Evolutionary conservation across 1,284 basidiomycete species (phyloP), one percentile per base, ranked within the genome.

Genomic region (Cryptococcus wingfieldii): DNA sequence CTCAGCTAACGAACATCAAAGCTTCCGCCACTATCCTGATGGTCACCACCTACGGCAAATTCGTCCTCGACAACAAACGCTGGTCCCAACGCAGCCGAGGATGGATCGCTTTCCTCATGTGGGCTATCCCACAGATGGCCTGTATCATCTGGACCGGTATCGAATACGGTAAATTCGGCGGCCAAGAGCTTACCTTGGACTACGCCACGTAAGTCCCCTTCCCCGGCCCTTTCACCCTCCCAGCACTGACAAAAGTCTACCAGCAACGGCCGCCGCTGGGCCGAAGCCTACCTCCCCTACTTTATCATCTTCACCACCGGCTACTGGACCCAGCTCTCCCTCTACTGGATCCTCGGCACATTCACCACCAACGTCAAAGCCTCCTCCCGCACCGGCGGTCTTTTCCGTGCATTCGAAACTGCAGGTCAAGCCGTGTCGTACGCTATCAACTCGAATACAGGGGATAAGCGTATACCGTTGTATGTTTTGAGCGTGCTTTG

Each of bases 331-430:
- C 66, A 65, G 56, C 48, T 62, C 4, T 55, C 34, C 23, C 51
- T 66, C 38, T 68, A 68, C 58, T 66, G 62, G 62, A 47, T 66
- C 50, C 56, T 68, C 41, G 65, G 65, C 39, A 60, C 58, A n/a
- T 68, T 66, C 47, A 61, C 62, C 7, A 57, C 61, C 51, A 62
- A 66, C 52, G 54, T 60, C 56, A 61, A 61, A 37, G 50, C 60
- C 9, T 46, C 55, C 16, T 60, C 65, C 5, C 51, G 64, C 25
- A 65, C 62, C 8, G 67, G 65, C 38, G 65, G 65, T 50, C 53
- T 67, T 10, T 69, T 69, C 54, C 46, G 65, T 31, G 44, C 56
- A 4, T 66, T 65, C 51, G 65, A 69, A 52, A 61, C 67, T 5
- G 50, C 52, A 10, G 46, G 45, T 42, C 54, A 59, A 34, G 59